Percentiles rank a stretch among this genome's conserved stretches.
phyloP scores from a whole-genome alignment of 768 basidiomycete genomes.

The Cystobasidium tubakii region DNA sequence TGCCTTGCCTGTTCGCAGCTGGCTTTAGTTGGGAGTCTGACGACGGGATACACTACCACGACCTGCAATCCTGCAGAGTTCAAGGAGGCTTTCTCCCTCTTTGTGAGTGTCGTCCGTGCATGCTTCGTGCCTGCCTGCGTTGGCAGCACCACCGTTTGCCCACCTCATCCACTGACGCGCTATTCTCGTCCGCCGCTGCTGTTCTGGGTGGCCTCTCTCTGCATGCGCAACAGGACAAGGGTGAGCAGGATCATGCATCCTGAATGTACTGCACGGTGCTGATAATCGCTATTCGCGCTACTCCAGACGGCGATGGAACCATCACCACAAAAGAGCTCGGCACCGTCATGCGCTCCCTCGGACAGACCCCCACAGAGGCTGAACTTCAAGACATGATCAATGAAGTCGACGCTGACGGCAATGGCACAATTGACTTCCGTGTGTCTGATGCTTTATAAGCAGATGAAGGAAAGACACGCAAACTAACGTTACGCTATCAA shows the following conservation, averaged over 20 bases:
- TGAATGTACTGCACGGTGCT: no score
- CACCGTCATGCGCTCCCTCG: conserved; percentile 85
- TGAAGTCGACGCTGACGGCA: conserved; percentile 83
- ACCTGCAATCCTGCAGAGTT: conserved; percentile 61
- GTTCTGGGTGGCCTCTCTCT: conserved; percentile 19
- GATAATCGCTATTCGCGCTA: neutral
- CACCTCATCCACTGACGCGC: conserved; percentile 7
- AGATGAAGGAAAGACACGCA: no score
- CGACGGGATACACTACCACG: neutral
- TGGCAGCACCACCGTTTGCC: no score
- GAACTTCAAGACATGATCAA: conserved; percentile 94
- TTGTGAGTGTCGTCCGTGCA: conserved; percentile 57
- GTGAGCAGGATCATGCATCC: conserved; percentile 31
- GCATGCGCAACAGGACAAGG: conserved; percentile 42
- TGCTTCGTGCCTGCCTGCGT: neutral
- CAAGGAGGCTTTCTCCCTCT: conserved; percentile 97
- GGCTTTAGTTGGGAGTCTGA: conserved; percentile 22
- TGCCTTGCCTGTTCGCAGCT: neutral
- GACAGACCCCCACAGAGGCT: conserved; percentile 86
- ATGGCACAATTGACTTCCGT: conserved; percentile 77
- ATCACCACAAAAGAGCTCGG: conserved; percentile 86
- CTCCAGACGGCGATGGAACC: conserved; percentile 78
- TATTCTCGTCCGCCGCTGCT: conserved; percentile 12
- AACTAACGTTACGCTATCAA: no score
- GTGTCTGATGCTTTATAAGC: no score